These are phyloP conservation scores for Aspergillus neotritici DNA, from an alignment of 2,329 filamentous ascomycete genomes.

Conservation along the genomic window DNA sequence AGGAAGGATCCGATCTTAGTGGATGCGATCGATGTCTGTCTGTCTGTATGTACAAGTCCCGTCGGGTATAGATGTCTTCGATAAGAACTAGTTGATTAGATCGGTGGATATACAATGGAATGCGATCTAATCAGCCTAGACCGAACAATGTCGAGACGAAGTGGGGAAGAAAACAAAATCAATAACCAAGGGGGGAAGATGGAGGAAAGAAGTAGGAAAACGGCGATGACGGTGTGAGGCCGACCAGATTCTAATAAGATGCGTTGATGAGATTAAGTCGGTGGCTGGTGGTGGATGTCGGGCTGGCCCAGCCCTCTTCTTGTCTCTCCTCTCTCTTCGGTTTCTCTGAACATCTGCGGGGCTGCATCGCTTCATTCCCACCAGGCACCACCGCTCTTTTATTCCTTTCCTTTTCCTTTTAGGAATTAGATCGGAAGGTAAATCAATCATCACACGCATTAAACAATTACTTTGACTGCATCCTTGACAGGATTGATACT, in stretches of 20 bases:
- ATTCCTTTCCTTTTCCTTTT: not conserved
- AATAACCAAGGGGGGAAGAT: too few relatives aligned
- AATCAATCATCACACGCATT: too few relatives aligned
- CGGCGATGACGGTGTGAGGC: too few relatives aligned
- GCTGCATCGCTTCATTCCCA: conserved; percentile 10
- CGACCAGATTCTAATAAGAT: too few relatives aligned
- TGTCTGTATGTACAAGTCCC: not conserved
- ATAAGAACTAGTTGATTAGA: too few relatives aligned
- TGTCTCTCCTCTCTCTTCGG: conserved; percentile 3
- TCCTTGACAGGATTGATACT: too few relatives aligned
- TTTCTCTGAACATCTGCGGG: conserved; percentile 6
- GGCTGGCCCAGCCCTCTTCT: conserved; percentile 9
- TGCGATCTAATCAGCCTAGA: too few relatives aligned
- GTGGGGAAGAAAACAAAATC: too few relatives aligned
- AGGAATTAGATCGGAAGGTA: not conserved
- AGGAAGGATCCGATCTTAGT: not conserved
- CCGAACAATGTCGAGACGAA: too few relatives aligned
- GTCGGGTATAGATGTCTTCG: not conserved
- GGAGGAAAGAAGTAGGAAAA: too few relatives aligned
- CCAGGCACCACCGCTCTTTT: conserved; percentile 9
- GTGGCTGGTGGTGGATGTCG: conserved; percentile 21
- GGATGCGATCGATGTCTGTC: not conserved
- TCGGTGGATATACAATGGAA: too few relatives aligned
- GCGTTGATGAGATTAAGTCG: conserved; percentile 7
- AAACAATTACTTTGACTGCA: too few relatives aligned